Base-by-base conservation (phyloP, 2,329 filamentous ascomycete species). In the Penicillium oxalicum region DNA sequence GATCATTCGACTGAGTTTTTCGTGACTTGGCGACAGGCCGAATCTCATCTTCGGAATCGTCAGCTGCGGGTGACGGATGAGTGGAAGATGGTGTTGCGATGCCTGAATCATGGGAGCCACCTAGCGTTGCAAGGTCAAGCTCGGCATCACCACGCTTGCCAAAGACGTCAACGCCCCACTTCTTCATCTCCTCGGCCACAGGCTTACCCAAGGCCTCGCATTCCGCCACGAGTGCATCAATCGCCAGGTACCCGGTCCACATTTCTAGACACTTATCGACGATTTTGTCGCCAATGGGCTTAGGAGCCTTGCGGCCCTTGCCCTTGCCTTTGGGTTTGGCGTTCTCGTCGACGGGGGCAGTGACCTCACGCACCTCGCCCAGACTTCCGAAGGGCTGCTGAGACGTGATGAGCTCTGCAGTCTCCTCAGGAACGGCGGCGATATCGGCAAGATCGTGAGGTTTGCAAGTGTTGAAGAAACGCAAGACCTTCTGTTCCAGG, bases 401-500 rank as follows among this genome's bases (percentile, higher is more conserved):
- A 1, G 81, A 79, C 9, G 95, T 72, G 47, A 97, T 78, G 11
- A 81, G 70, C 38, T 84, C 77, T 1, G 91, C 83, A 40, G 84
- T 77, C 5, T 83, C 80, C 56, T 86, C 79, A 33, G 86, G 84
- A 51, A 87, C 82, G 29, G 83, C 84, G 0, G 88, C 88, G 52
- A 96, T 84, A 57, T 95, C 91, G 1, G 86, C 81, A 37, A 98
- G 79, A 49, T 91, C 88, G 33, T 84, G 79, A 8, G 81, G 73
- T 4, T 82, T 81, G 65, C 88, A 93, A 0, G 77, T 82, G 62
- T 97, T 97, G 68, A 98, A 83, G 61, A 90, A 94, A 6, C 83
- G 78, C 27, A 97, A 74, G 5, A 96, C 80, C 47, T 77, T 77
- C 4, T 61, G 62, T 28, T 81, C 75, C 36, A 81, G 64, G 13